phyloP scores from a whole-genome alignment of 2,329 filamentous ascomycete genomes.

The Alternaria sp. region DNA sequence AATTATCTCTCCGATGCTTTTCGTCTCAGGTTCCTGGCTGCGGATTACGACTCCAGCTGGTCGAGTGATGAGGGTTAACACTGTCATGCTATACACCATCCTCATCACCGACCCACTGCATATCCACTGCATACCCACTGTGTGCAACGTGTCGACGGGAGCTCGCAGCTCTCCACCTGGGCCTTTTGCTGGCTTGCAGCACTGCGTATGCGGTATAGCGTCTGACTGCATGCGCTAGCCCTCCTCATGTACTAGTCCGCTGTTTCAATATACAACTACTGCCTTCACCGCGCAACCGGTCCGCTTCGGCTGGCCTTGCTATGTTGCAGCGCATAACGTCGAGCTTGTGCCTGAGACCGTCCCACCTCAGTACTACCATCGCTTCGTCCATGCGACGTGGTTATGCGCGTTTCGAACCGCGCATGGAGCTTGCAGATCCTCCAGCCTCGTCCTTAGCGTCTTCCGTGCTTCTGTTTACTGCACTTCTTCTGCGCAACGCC shows the following conservation, averaged over 20 bases:
- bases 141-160: neutral
- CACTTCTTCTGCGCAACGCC: slow-evolving; percentile 3
- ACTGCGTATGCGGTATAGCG: slow-evolving; percentile 8
- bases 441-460: neutral
- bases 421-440: slow-evolving; percentile 10
- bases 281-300: neutral
- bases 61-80: neutral
- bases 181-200: slow-evolving; percentile 7
- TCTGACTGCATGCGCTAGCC: neutral
- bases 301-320: slow-evolving; percentile 1
- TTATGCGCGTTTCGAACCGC: neutral
- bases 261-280: slow-evolving; percentile 1
- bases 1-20: slow-evolving; percentile 37
- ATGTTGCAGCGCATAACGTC: slow-evolving; percentile 7
- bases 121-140: neutral
- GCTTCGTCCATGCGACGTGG: slow-evolving; percentile 6
- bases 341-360: slow-evolving; percentile 4
- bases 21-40: slow-evolving; percentile 7
- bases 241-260: slow-evolving; percentile 1
- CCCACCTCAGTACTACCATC: slow-evolving; percentile 1
- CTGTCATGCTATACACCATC: neutral
- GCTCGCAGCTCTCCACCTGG: slow-evolving; percentile 6
- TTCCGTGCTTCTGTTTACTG: slow-evolving; percentile 2
- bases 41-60: neutral
- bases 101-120: neutral